Percentiles rank a stretch among this genome's conserved stretches.
Evolutionary conservation across 1,139 yeast species (phyloP).

Genomic region (Saccharomyces hybrid): DNA sequence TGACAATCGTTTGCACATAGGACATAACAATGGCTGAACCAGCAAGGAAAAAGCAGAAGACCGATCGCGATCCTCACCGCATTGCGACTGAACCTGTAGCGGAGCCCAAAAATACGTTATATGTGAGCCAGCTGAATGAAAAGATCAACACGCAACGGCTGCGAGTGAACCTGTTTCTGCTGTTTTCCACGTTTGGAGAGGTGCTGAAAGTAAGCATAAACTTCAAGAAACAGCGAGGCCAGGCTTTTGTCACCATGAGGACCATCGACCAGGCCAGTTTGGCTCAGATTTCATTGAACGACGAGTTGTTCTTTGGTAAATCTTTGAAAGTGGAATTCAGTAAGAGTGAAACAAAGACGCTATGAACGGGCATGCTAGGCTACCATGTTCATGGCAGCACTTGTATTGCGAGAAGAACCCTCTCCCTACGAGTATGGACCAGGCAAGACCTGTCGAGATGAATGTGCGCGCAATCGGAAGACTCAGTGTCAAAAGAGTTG

Average conservation of each 20-base stretch:
- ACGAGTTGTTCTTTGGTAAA: conserved; percentile 25
- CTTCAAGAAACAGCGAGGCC: conserved; percentile 21
- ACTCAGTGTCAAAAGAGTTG: background rate
- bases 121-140: conserved; percentile 24
- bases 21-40: background rate
- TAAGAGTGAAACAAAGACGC: conserved; percentile 11
- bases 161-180: conserved; percentile 22
- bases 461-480: background rate
- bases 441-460: too few species aligned
- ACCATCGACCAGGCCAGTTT: conserved; percentile 27
- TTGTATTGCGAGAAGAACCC: background rate
- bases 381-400: background rate
- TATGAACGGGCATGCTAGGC: background rate
- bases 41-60: conserved; percentile 1
- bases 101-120: conserved; percentile 23
- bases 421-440: too few species aligned
- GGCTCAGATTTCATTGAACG: conserved; percentile 22
- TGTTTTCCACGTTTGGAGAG: conserved; percentile 30
- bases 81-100: background rate
- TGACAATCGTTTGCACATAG: background rate
- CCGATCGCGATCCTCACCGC: conserved; percentile 24
- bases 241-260: conserved; percentile 27
- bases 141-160: conserved; percentile 17
- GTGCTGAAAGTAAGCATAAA: conserved; percentile 24
- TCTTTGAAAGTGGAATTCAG: conserved; percentile 22